Conservation (phyloP, 176 grass and related monocot genomes). For the Phoenix roebelenii region DNA sequence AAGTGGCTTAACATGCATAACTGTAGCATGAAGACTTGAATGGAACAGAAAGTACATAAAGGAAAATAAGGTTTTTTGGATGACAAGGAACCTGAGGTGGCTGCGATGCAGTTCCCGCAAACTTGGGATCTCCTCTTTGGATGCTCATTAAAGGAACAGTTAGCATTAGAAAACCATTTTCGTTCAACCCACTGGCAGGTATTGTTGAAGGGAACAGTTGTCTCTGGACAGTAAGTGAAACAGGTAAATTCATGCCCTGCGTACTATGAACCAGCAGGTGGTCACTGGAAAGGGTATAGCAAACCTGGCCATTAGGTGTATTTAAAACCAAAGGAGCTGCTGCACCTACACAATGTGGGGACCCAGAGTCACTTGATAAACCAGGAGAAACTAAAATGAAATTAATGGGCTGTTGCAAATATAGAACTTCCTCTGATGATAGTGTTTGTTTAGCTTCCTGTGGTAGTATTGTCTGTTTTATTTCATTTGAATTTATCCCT, state of each 20-base stretch:
- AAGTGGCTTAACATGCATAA: too few relatives aligned
- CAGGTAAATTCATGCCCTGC: too few relatives aligned
- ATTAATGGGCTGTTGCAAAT: constrained; percentile 42
- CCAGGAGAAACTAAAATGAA: constrained; percentile 28
- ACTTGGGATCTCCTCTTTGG: constrained; percentile 31
- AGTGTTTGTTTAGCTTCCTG: constrained; percentile 1
- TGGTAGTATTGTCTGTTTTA: too few relatives aligned
- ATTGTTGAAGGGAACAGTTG: not conserved
- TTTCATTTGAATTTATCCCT: too few relatives aligned
- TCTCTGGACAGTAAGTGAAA: too few relatives aligned
- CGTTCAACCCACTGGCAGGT: constrained; percentile 16
- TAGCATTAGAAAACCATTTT: constrained; percentile 20
- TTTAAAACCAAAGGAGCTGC: constrained; percentile 29
- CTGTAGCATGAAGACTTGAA: too few relatives aligned
- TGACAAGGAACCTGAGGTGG: constrained; percentile 38
- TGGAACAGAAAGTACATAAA: constrained; percentile 2
- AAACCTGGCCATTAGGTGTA: constrained; percentile 30
- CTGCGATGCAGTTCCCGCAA: constrained; percentile 19
- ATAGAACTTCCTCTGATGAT: constrained; percentile 29
- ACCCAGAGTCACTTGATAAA: constrained; percentile 33
- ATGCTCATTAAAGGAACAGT: constrained; percentile 16
- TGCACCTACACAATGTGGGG: constrained; percentile 30
- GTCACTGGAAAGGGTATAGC: not conserved
- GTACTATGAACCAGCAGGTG: too few relatives aligned
- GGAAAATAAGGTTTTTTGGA: constrained; percentile 6